Conservation (phyloP, 2,329 filamentous ascomycete genomes). For the Fusarium veterinarium region DNA sequence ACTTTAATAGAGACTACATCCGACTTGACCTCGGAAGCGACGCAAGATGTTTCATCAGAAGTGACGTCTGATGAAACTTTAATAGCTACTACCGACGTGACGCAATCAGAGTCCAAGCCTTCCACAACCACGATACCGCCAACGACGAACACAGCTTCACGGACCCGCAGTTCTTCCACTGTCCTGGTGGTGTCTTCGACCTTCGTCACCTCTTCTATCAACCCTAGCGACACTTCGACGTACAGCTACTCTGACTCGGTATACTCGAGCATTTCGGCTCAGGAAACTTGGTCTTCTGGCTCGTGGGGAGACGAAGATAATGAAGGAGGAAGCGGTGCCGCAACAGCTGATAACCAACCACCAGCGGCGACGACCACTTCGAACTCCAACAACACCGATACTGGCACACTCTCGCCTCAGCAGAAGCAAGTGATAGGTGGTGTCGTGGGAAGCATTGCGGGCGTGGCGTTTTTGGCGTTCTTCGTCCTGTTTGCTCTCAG, state of each 20-base stretch:
- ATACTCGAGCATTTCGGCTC: constrained; percentile 41
- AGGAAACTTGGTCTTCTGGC: constrained; percentile 39
- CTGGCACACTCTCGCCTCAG: constrained; percentile 45
- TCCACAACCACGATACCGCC: constrained; percentile 29
- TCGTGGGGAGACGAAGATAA: constrained; percentile 34
- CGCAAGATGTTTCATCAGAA: constrained; percentile 25
- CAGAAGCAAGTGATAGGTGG: constrained; percentile 63
- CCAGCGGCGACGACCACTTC: constrained; percentile 38
- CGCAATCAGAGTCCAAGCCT: constrained; percentile 8
- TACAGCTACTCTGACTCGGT: constrained; percentile 37
- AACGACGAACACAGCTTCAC: constrained; percentile 13
- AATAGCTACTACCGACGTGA: constrained; percentile 18
- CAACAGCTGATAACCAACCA: constrained; percentile 33
- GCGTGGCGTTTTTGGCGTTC: constrained; percentile 66
- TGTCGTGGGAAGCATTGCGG: constrained; percentile 68
- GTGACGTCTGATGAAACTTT: constrained; percentile 23
- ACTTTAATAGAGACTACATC: constrained; percentile 34
- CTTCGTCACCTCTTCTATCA: constrained; percentile 34
- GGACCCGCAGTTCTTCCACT: constrained; percentile 33
- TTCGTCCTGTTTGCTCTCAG: constrained; percentile 64
- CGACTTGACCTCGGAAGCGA: constrained; percentile 28
- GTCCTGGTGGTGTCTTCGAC: constrained; percentile 34
- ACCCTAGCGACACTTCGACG: constrained; percentile 26
- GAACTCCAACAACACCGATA: constrained; percentile 33
- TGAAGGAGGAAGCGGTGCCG: constrained; percentile 25